Base-by-base conservation (phyloP, 2,329 filamentous ascomycete genomes). In the Fusarium verrucosum region DNA sequence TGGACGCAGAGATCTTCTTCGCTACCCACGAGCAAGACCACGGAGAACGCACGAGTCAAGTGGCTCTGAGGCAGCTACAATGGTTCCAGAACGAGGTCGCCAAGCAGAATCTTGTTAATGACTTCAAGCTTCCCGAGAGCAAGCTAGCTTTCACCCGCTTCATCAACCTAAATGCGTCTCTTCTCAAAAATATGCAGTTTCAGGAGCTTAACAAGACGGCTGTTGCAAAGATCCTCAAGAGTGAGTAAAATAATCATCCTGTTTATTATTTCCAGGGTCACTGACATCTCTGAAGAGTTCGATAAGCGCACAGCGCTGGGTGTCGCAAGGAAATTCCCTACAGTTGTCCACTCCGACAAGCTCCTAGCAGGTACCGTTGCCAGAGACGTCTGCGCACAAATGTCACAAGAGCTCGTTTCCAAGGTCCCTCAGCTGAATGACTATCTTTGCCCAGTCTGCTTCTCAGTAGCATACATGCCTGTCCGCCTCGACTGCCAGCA, bases 161-260 rank as follows among this genome's bases (percentile, higher is more conserved):
- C 70, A 77, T 94, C 60, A 79, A 83, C 43, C 82, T 96, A 69
- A 96, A 96, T 73, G 80, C 86, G 22, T 84, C 86, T 49, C 83
- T 96, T n/a, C 81, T 96, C n/a, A 89, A 89, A 61, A 90, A 90
- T 47, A 82, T 96, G 65, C 88, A 89, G 58, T 96, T 96, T 69
- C 91, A 94, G 71, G 92, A 95, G 73, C 88, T 96, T 65, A 96
- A 96, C 71, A 86, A 87, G 65, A 85, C 85, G 26, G 92, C 92
- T 1, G 87, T 95, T 70, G 81, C 81, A 30, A 96, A 96, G 76
- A 96, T 96, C 47, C 78, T 96, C 50, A 96, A 96, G 76, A 96
- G 89, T 90, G 74, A 62, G 84, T 76, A 25, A 23, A 16, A 16
- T 19, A 10, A 13, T 3, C n/a, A 26, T 19, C 7, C 11, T 14